Evolutionary conservation across 345 rosid species (phyloP), one percentile per base, ranked within the genome.

Genomic region (Hibiscus trionum): DNA sequence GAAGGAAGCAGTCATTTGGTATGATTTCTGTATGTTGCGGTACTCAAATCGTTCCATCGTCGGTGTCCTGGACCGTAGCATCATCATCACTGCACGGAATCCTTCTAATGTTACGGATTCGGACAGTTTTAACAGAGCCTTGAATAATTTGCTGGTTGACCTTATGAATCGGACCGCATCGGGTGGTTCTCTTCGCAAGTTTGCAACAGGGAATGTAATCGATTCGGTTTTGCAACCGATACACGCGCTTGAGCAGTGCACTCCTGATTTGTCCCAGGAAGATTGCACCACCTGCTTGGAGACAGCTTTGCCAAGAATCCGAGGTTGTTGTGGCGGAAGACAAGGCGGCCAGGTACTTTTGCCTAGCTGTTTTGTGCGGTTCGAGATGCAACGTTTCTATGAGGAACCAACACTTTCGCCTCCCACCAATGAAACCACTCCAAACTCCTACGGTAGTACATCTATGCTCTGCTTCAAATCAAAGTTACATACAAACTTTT

Each of bases 191-290:
- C 52, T 0, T 5, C 24, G 19, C 12, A 79, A 86, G 72, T 79
- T 80, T 56, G 80, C 83, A 0, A 31, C 80, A 0, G 80, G 82
- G 26, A 50, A 61, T 9, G 49, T 3, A 21, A n/a, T 5, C 0
- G 62, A 15, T 6, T 5, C 55, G 1, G 46, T 2, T 12, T 71
- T 16, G 31, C 68, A 17, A 39, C 27, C 52, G 26, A 47, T 83
- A 3, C 78, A 73, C 52, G 76, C 72, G 15, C 76, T 80, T 11
- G 84, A 59, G 9, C 84, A 85, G 68, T 83, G 86, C 74, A 79
- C 82, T 9, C 86, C 85, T 5, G 86, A 81, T 67, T 60, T 83
- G 46, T 44, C 78, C 0, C 19, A 5, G 17, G 16, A 3, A 19
- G 44, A 71, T 1, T 80, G 83, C 57, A n/a, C 8, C 7, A 67